A percentile compares a stretch with the other conserved stretches of the same genome.
These are phyloP conservation scores for Fusarium sp. DNA, from an alignment of 2,329 filamentous ascomycete species.

Conservation along the genomic window DNA sequence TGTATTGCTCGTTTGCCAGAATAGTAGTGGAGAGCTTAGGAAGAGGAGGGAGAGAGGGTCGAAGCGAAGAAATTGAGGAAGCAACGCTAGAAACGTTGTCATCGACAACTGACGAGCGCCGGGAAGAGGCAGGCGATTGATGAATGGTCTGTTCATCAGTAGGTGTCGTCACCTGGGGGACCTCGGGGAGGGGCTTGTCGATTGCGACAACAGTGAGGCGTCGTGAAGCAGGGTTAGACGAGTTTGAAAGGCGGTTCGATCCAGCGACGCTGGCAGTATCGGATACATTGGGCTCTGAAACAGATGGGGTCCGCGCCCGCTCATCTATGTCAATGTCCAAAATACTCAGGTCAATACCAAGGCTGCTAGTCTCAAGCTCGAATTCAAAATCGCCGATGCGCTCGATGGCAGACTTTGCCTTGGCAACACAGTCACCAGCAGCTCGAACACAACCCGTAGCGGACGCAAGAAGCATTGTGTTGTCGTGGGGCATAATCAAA, in stretches of 20 bases:
- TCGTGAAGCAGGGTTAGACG: constrained; percentile 53
- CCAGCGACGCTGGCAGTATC: constrained; percentile 56
- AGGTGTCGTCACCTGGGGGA: constrained; percentile 66
- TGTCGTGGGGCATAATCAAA: constrained; percentile 83
- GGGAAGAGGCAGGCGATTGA: constrained; percentile 55
- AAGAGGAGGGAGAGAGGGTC: constrained; percentile 65
- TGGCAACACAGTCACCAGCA: constrained; percentile 90
- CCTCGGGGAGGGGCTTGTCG: constrained; percentile 76
- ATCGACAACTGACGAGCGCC: constrained; percentile 58
- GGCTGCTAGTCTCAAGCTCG: constrained; percentile 71
- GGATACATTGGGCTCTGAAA: constrained; percentile 49
- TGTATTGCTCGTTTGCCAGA: constrained; percentile 62
- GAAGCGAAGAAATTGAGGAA: constrained; percentile 63
- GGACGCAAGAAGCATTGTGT: constrained; percentile 78
- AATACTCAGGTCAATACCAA: constrained; percentile 68
- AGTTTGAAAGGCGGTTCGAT: constrained; percentile 54
- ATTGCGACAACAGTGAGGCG: constrained; percentile 61
- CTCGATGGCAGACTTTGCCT: constrained; percentile 87
- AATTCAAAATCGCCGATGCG: constrained; percentile 92
- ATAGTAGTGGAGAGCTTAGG: constrained; percentile 68
- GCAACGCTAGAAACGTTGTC: constrained; percentile 58
- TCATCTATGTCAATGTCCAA: constrained; percentile 59
- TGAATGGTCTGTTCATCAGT: constrained; percentile 49
- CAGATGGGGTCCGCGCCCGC: constrained; percentile 50
- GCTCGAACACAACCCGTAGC: constrained; percentile 90